Base-by-base conservation (phyloP, 2,329 filamentous ascomycete genomes). In the Beauveria caledonica region DNA sequence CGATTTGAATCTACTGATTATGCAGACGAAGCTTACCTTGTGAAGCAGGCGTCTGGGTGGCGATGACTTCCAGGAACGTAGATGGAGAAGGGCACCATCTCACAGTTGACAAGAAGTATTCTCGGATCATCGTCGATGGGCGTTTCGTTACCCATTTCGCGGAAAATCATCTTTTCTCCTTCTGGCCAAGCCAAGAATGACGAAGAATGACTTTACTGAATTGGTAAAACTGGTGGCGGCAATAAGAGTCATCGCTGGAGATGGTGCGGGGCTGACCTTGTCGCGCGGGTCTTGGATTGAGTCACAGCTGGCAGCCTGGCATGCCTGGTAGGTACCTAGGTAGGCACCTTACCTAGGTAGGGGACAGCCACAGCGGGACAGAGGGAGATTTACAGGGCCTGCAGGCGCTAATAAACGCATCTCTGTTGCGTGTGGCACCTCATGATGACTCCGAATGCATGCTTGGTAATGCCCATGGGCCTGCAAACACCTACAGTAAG, bases 221-320 rank as follows among this genome's bases (percentile, higher is more conserved):
- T 50, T 48, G 27, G 58, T 44, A 52, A 44, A 59, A 17, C 33
- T n/a, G 19, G 27, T 11, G 13, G 40, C 23, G 11, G 5, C 21
- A n/a, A 48, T 59, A 59, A 59, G 56, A 59, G 56, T 59, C 56
- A 59, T 45, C 45, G 13, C 39, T 52, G 23, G 13, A 52, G 36
- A 21, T 50, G 39, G 44, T 25, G 55, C 29, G 56, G 56, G 56
- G 48, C 56, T 59, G 49, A 42, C 6, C 3, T 29, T 60, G 42
- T 46, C 21, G 40, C 48, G 48, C 58, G 58, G 58, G 58, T 51
- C 58, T n/a, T 36, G 7, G n/a, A 17, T 59, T 53, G 57, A 59
- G 39, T 59, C 57, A 59, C 57, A 59, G 23, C 10, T 29, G 39
- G 15, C 23, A 45, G n/a, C n/a, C n/a, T n/a, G n/a, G n/a, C n/a